Percentiles rank a stretch among this genome's conserved stretches.
Evolutionary conservation across 768 basidiomycete genomes (phyloP).

Genomic region (Imleria badia): DNA sequence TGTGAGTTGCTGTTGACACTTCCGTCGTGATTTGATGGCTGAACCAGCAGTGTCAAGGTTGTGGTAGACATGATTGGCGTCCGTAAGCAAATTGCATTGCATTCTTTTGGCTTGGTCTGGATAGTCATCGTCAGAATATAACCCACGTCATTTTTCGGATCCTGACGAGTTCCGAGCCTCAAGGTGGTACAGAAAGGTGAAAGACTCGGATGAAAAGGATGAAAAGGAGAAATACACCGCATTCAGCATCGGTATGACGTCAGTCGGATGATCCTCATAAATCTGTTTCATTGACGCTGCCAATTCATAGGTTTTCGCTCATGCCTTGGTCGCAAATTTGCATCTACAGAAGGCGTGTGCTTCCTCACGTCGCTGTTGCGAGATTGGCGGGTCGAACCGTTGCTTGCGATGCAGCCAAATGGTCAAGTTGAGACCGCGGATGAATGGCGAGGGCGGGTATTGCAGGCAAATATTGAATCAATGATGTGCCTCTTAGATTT

Average conservation of each 20-base stretch:
- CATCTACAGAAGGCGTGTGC: slow-evolving; percentile 49
- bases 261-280: background rate
- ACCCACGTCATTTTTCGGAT: slow-evolving; percentile 36
- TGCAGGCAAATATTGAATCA: slow-evolving; percentile 18
- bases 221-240: slow-evolving; percentile 23
- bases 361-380: slow-evolving; percentile 52
- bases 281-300: background rate
- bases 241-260: slow-evolving; percentile 23
- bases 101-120: background rate
- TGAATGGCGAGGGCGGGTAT: slow-evolving; percentile 25
- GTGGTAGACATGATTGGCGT: slow-evolving; percentile 32
- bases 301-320: slow-evolving; percentile 41
- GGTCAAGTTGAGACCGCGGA: slow-evolving; percentile 18
- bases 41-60: slow-evolving; percentile 9
- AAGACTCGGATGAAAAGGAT: slow-evolving; percentile 3
- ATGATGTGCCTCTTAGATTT: slow-evolving; percentile 23
- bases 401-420: slow-evolving; percentile 25
- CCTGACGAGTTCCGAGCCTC: slow-evolving; percentile 38
- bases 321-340: slow-evolving; percentile 58
- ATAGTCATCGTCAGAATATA: slow-evolving; percentile 31
- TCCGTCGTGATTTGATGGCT: background rate
- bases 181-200: slow-evolving; percentile 35
- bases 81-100: slow-evolving; percentile 16
- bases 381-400: slow-evolving; percentile 52
- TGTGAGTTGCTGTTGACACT: slow-evolving; percentile 4